Percentiles rank a stretch among this genome's conserved stretches.
phyloP scores from a whole-genome alignment of 805 yeast genomes.

The Pichia heedii region DNA sequence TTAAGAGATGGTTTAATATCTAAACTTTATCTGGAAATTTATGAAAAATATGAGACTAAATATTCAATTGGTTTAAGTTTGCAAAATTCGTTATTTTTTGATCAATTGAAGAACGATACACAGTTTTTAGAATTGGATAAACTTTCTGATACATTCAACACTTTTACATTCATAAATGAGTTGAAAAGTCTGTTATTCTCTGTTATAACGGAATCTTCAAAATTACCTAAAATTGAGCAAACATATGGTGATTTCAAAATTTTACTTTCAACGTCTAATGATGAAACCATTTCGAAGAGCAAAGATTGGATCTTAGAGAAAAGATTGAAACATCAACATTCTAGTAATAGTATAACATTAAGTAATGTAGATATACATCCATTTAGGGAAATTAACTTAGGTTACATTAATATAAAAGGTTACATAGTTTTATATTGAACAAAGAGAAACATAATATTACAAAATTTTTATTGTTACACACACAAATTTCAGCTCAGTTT shows the following conservation, averaged over 20 bases:
- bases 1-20: conserved; percentile 18
- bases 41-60: not conserved
- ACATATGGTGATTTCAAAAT: conserved; percentile 15
- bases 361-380: conserved; percentile 12
- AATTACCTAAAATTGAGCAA: not conserved
- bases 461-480: not conserved
- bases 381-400: conserved; percentile 19
- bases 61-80: conserved; percentile 25
- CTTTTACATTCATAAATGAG: conserved; percentile 15
- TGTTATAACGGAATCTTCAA: conserved; percentile 16
- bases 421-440: conserved; percentile 12
- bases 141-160: not conserved
- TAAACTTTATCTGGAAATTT: conserved; percentile 19
- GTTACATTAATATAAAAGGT: conserved; percentile 21
- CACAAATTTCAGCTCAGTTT: conserved; percentile 1
- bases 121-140: conserved; percentile 1
- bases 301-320: conserved; percentile 21
- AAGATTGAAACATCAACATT: not conserved
- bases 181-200: conserved; percentile 21
- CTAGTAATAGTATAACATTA: conserved; percentile 2
- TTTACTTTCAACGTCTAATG: conserved; percentile 15
- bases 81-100: conserved; percentile 21
- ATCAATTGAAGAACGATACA: conserved; percentile 9
- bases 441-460: not conserved
- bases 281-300: conserved; percentile 9